Base-by-base conservation (phyloP, 106 monocot genomes). In the Chionographis japonica region DNA sequence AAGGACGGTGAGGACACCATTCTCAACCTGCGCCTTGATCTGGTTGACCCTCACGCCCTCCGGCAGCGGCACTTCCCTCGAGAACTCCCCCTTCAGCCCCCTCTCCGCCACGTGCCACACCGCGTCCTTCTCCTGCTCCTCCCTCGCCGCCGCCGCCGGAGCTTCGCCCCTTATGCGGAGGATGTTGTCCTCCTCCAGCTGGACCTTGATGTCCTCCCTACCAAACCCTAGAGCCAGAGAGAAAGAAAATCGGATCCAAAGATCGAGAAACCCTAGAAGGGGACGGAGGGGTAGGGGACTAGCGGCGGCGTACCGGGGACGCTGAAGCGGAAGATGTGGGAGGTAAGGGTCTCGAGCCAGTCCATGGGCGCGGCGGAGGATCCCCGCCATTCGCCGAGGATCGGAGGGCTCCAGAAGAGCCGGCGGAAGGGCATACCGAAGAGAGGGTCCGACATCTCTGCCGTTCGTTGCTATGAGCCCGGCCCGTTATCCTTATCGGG, bases 291-390 rank as follows among this genome's bases (percentile, higher is more conserved):
- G 55, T 17, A n/a, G 58, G 56, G 18, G 41, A 40, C 11, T 27
- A 27, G 9, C 40, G 20, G 40, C 50, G 20, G 17, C 6, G n/a
- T 70, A 89, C 93, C 93, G 27, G 91, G 94, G 61, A 88, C 88
- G 60, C 91, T 79, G 83, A 95, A 57, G 59, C 79, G 83, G 71
- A 81, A 68, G 74, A 91, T 67, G 83, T 95, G 88, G 54, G 94
- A 72, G 52, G 83, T 74, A 6, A 79, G 70, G 35, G 91, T 91
- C 84, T 95, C 95, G 53, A 95, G 12, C 95, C 95, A 95, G 77
- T 91, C 95, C 83, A 84, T 70, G 65, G 73, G 59, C n/a, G 74
- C 66, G 4, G 85, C 57, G 20, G 77, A 52, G 2, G 65, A 55
- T 3, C 63, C 57, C 15, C 65, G 54, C 70, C 77, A 75, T 20